Conservation (phyloP, 257 asterid genomes). For the Verbascum thapsus region DNA sequence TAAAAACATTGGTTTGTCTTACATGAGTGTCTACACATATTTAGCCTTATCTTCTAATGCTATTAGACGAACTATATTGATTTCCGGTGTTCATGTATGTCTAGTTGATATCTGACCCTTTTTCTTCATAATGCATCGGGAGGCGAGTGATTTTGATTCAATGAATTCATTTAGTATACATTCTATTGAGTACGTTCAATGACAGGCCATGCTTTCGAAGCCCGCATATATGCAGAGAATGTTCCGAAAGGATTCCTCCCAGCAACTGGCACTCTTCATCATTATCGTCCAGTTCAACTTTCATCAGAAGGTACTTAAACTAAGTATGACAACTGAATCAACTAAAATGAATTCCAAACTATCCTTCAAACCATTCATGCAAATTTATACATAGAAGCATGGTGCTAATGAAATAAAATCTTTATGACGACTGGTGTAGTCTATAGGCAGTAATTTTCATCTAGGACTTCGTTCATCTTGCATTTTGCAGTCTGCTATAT, state of each 20-base stretch:
- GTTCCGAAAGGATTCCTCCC: slow-evolving; percentile 98
- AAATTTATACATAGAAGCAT: slow-evolving; percentile 23
- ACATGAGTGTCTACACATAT: background rate
- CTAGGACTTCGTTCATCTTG: slow-evolving; percentile 15
- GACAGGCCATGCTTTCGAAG: slow-evolving; percentile 98
- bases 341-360: slow-evolving; percentile 19
- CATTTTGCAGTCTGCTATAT: slow-evolving; percentile 10
- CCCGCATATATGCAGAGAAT: slow-evolving; percentile 98
- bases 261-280: slow-evolving; percentile 94
- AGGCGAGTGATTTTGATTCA: background rate
- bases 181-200: slow-evolving; percentile 23
- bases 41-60: slow-evolving; percentile 3
- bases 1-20: slow-evolving; percentile 13
- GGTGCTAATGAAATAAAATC: slow-evolving; percentile 28
- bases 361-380: slow-evolving; percentile 17
- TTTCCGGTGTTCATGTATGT: background rate
- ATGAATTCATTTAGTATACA: slow-evolving; percentile 22
- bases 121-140: slow-evolving; percentile 7
- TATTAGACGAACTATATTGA: background rate
- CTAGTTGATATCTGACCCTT: slow-evolving; percentile 12
- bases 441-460: background rate
- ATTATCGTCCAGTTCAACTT: slow-evolving; percentile 79
- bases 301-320: slow-evolving; percentile 65
- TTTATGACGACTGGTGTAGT: slow-evolving; percentile 7
- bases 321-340: slow-evolving; percentile 21